phyloP scores from a whole-genome alignment of 352 stramenopile genomes.

The Aphanomyces invadans region DNA sequence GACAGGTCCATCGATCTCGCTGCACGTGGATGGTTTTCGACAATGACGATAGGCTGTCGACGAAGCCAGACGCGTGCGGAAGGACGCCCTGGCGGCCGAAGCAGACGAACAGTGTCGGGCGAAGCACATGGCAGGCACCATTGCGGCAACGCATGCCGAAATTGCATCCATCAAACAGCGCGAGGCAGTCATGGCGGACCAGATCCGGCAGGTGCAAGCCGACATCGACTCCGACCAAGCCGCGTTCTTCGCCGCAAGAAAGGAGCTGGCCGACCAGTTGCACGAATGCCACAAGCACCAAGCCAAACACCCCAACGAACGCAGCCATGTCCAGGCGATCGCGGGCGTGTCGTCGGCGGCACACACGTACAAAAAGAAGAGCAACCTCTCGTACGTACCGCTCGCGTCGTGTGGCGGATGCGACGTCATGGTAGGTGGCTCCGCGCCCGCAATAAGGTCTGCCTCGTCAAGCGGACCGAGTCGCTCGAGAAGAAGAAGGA shows the following conservation, averaged over 20 bases:
- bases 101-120: neutral
- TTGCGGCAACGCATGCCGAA: neutral
- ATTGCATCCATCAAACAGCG: neutral
- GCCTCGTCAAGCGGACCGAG: constrained; percentile 19
- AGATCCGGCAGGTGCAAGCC: constrained; percentile 3
- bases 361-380: constrained; percentile 10
- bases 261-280: constrained; percentile 5
- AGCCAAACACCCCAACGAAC: no score
- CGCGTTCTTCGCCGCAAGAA: constrained; percentile 12
- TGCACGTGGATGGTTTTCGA: neutral
- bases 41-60: constrained; percentile 13
- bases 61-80: neutral
- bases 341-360: neutral
- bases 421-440: constrained; percentile 7
- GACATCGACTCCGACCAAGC: neutral
- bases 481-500: constrained; percentile 17
- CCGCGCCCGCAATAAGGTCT: neutral
- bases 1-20: neutral
- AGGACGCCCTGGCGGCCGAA: neutral
- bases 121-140: neutral
- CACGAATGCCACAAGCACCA: constrained; percentile 2
- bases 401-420: neutral
- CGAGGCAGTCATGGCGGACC: neutral
- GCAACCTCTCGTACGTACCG: neutral
- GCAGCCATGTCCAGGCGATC: no score